Base-by-base conservation (phyloP, 2,329 filamentous ascomycete genomes). In the Mycosphaerella sp. region DNA sequence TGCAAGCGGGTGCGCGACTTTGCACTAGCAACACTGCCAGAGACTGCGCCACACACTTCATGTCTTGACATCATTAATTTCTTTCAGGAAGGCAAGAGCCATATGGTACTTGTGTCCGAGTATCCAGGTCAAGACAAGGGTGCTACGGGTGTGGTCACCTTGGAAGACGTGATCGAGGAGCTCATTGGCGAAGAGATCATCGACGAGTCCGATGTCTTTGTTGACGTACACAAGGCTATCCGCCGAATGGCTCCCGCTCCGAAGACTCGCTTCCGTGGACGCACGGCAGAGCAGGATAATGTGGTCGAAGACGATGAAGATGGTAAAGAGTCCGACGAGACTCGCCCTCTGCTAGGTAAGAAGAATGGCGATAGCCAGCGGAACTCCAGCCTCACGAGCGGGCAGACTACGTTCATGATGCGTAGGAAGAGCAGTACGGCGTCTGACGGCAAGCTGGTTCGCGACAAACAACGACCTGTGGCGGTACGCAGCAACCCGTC, bases 181-280 rank as follows among this genome's bases (percentile, higher is more conserved):
- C 75, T 98, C 25, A 98, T 98, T 69, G 93, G 93, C 75, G 93
- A 98, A 86, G 93, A 98, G 78, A 98, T 97, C 58, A 94, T 98
- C 56, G 93, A 98, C 67, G 93, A 98, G 70, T 97, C 91, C 0
- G 93, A 98, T 70, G 93, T 98, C 9, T 98, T 95, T 64, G 85
- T 98, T 58, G 93, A 98, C 68, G 89, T 98, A 2, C 93, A 97
- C 76, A 97, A 97, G 73, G 93, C 93, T 17, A 96, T 98, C 60
- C 83, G 93, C 52, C 87, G 93, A 46, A 80, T 94, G 63, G 81
- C 85, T 16, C 89, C 89, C 1, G 89, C 90, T 1, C 91, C 91
- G 1, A 86, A 88, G 64, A 82, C 82, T 10, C 58, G 60, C 16
- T 69, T 65, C 53, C 54, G 59, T 27, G 48, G 52, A 10, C 45